Percentiles rank a stretch among this genome's conserved stretches.
Conservation (phyloP, 495 filamentous ascomycete genomes). For the Bacidia rubella region DNA sequence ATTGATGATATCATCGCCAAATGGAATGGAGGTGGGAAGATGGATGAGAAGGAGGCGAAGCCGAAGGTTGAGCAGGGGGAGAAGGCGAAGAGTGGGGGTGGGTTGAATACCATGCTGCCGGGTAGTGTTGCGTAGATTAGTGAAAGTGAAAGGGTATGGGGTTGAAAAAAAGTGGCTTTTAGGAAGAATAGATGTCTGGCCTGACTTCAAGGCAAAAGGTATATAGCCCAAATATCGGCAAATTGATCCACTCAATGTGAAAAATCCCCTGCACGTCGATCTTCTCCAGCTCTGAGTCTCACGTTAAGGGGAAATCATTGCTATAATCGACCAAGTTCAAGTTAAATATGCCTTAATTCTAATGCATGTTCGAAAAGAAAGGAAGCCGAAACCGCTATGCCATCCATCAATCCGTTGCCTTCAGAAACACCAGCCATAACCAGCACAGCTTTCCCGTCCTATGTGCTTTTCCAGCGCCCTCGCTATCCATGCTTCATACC, state of each 20-base stretch:
- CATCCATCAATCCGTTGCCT: background rate
- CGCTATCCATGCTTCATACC: background rate
- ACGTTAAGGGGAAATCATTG: too few species aligned
- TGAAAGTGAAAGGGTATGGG: background rate
- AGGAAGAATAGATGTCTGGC: too few species aligned
- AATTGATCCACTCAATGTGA: too few species aligned
- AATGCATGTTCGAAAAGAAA: too few species aligned
- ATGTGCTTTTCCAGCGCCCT: too few species aligned
- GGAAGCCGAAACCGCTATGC: background rate
- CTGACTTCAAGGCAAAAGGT: too few species aligned
- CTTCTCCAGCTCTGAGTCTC: too few species aligned
- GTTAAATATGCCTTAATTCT: too few species aligned
- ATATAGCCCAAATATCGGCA: too few species aligned
- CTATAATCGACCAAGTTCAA: too few species aligned
- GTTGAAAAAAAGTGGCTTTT: background rate
- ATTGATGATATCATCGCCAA: conserved; percentile 45
- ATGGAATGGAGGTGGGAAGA: conserved; percentile 21
- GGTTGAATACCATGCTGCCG: background rate
- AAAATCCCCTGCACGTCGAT: too few species aligned
- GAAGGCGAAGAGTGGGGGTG: conserved; percentile 5
- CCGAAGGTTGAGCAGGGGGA: conserved; percentile 9
- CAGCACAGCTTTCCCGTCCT: too few species aligned
- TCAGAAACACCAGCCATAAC: background rate
- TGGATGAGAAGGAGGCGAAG: conserved; percentile 3
- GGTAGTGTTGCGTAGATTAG: background rate